Evolutionary conservation across 371 early-diverging fungal species (phyloP), one percentile per base, ranked within the genome.

Genomic region (Mucor piriformis): DNA sequence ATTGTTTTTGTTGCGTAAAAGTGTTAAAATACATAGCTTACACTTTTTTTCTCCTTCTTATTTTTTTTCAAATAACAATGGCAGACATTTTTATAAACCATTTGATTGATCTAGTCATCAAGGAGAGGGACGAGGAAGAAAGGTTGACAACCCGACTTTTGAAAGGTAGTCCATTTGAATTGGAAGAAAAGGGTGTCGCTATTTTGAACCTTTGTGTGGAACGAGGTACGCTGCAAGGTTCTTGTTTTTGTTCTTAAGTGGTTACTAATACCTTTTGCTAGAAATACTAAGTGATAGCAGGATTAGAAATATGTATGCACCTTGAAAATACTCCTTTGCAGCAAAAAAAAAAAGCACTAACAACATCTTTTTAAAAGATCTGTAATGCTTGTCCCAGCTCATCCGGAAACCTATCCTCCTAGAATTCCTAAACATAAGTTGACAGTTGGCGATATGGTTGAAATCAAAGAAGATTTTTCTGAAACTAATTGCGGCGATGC

Each of bases 11-110:
- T n/a, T n/a, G n/a, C n/a, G n/a, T n/a, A n/a, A n/a, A n/a, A n/a
- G n/a, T n/a, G n/a, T n/a, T n/a, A n/a, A n/a, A n/a, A n/a, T n/a
- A n/a, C n/a, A n/a, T n/a, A n/a, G n/a, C n/a, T n/a, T n/a, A n/a
- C n/a, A n/a, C n/a, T 42, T 42, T n/a, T 20, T 20, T n/a, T 42
- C 10, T 42, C n/a, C 16, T 18, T 42, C 21, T 42, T 10, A 18
- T 20, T 20, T 20, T 18, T 20, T 42, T 8, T 24, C 20, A 46
- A 46, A 23, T 8, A 46, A n/a, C n/a, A 15, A 24, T 21, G 46
- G 25, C 27, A 8, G 18, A 29, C 6, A 49, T 11, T 29, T 66
- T 24, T 76, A 81, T n/a, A 67, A 79, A 53, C 65, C 82, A 52
- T 38, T 13, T 52, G 6, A 52, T 38, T 24, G 25, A 23, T 23